A percentile compares a stretch with the other conserved stretches of the same genome.
Evolutionary conservation across 139 green algal genomes (phyloP).

Genomic region (Pleodorina starrii): DNA sequence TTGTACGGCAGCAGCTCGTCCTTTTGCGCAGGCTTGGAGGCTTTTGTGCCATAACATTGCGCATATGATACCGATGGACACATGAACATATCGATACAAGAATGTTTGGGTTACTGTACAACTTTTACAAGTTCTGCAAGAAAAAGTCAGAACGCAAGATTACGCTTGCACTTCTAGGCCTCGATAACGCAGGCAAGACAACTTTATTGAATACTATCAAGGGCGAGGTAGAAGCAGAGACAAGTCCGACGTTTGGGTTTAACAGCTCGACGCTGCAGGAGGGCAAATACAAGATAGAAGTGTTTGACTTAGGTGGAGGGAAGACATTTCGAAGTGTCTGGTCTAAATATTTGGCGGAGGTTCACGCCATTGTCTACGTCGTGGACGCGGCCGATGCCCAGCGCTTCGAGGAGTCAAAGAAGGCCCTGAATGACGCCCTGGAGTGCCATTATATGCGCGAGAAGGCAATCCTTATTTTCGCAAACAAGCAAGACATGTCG

Average conservation of each 20-base stretch:
- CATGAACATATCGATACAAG: no score
- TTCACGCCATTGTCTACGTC: slow-evolving; percentile 70
- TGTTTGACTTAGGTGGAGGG: slow-evolving; percentile 73
- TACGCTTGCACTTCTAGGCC: slow-evolving; percentile 62
- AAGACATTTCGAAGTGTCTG: slow-evolving; percentile 71
- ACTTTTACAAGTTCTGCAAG: slow-evolving; percentile 56
- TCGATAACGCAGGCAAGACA: slow-evolving; percentile 74
- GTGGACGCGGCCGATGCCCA: slow-evolving; percentile 68
- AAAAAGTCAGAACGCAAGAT: slow-evolving; percentile 51
- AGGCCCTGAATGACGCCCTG: slow-evolving; percentile 39
- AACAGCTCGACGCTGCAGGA: slow-evolving; percentile 48
- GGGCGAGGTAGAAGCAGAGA: slow-evolving; percentile 57
- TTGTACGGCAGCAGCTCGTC: no score
- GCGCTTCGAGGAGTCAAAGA: slow-evolving; percentile 64
- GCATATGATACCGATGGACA: no score
- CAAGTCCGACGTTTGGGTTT: slow-evolving; percentile 70
- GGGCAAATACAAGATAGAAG: slow-evolving; percentile 60
- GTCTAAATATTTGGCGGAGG: slow-evolving; percentile 70
- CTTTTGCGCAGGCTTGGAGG: no score
- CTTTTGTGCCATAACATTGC: no score
- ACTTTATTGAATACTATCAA: slow-evolving; percentile 61
- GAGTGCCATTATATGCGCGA: slow-evolving; percentile 46
- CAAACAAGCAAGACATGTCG: slow-evolving; percentile 77
- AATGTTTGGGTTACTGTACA: slow-evolving; percentile 57
- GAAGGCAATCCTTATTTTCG: slow-evolving; percentile 70